phyloP scores from a whole-genome alignment of 2,329 filamentous ascomycete genomes.

The Nemania abortiva region DNA sequence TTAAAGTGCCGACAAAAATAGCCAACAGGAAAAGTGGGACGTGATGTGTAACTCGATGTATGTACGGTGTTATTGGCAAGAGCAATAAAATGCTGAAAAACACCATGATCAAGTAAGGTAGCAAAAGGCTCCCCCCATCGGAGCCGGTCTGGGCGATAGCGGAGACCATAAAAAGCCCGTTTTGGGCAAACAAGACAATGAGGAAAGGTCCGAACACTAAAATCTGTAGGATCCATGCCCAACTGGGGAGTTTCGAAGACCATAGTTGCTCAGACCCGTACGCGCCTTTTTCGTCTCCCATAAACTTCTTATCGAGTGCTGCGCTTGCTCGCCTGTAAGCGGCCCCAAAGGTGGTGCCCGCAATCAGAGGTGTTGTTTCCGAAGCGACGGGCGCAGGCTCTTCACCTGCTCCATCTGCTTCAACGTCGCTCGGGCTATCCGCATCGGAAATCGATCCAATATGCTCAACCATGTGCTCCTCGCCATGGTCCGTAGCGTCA shows the following conservation, averaged over 20 bases:
- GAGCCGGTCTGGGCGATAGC: constrained; percentile 83
- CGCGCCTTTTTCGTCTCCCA: constrained; percentile 50
- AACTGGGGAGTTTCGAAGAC: constrained; percentile 82
- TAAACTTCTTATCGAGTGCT: constrained; percentile 51
- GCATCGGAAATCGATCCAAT: constrained; percentile 45
- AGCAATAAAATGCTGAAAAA: constrained; percentile 77
- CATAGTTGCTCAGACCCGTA: constrained; percentile 85
- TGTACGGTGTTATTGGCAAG: constrained; percentile 82
- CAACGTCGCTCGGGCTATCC: constrained; percentile 41
- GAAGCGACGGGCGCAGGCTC: constrained; percentile 51
- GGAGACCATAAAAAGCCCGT: constrained; percentile 78
- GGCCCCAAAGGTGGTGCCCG: constrained; percentile 73
- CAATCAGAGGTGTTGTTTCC: constrained; percentile 81
- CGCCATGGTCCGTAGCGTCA: constrained; percentile 52
- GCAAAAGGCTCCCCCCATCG: constrained; percentile 80
- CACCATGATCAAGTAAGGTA: constrained; percentile 78
- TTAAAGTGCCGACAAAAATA: constrained; percentile 78
- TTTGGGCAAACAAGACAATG: constrained; percentile 80
- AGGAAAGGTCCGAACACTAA: constrained; percentile 82
- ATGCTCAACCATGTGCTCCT: constrained; percentile 48
- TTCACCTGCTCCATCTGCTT: constrained; percentile 44
- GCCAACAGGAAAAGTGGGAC: constrained; percentile 81
- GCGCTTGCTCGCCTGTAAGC: constrained; percentile 65
- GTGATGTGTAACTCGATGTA: constrained; percentile 87
- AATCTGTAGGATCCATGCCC: constrained; percentile 91